Evolutionary conservation across 2,329 filamentous ascomycete genomes (phyloP).

Genomic region (Ophidiomyces ophidiicola): DNA sequence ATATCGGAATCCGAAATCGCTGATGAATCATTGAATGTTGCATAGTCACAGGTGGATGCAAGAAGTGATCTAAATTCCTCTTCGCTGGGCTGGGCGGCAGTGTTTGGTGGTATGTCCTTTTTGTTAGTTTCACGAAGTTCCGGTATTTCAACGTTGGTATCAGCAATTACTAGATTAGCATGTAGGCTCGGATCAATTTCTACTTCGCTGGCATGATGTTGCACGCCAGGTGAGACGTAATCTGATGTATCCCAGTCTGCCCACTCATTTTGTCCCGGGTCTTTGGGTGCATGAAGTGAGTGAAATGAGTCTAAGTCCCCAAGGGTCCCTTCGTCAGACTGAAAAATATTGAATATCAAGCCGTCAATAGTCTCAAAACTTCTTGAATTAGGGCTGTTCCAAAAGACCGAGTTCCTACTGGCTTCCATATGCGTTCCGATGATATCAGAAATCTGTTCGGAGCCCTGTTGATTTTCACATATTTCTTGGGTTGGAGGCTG

Average conservation of each 20-base stretch:
- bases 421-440: constrained; percentile 10
- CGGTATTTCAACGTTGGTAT: neutral
- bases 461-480: neutral
- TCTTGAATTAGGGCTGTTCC: constrained; percentile 19
- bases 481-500: neutral
- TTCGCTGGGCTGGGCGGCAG: neutral
- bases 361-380: constrained; percentile 25
- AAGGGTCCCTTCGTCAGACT: constrained; percentile 20
- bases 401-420: constrained; percentile 17
- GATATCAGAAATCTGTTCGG: neutral
- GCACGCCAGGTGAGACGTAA: constrained; percentile 23
- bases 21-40: constrained; percentile 8
- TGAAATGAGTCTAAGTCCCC: constrained; percentile 22
- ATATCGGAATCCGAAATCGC: constrained; percentile 16
- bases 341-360: constrained; percentile 31
- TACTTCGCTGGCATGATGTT: neutral
- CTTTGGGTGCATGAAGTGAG: constrained; percentile 21
- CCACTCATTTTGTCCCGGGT: constrained; percentile 22
- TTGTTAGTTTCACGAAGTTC: neutral
- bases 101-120: neutral
- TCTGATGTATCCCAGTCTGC: constrained; percentile 28
- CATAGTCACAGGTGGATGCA: constrained; percentile 9
- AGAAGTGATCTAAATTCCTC: constrained; percentile 23
- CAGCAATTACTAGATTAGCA: neutral
- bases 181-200: neutral